A percentile compares a stretch with the other conserved stretches of the same genome.
phyloP scores from a whole-genome alignment of 208 protist species.

The Sergeia podlipaevii region DNA sequence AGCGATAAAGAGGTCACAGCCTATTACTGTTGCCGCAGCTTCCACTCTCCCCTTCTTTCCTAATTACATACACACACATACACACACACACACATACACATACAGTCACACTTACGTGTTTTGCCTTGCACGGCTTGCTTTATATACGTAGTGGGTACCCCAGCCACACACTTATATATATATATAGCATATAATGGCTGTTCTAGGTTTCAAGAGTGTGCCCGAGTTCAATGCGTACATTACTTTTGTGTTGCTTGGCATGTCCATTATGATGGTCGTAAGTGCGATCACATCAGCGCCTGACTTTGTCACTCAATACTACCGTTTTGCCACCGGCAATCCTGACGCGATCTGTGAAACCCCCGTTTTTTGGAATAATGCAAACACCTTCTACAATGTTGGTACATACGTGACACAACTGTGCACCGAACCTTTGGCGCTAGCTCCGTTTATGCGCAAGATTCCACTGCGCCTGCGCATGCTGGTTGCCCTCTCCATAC shows the following conservation, averaged over 20 bases:
- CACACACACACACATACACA: no score
- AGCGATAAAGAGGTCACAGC: no score
- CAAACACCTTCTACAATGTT: slow-evolving; percentile 35
- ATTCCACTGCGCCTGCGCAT: slow-evolving; percentile 23
- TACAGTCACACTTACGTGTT: no score
- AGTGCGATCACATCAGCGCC: slow-evolving; percentile 51
- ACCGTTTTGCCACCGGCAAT: slow-evolving; percentile 20
- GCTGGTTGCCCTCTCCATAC: slow-evolving; percentile 17
- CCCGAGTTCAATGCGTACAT: slow-evolving; percentile 31
- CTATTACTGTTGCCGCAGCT: no score
- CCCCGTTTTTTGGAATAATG: slow-evolving; percentile 27
- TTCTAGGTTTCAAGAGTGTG: slow-evolving; percentile 16
- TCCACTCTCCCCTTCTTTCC: no score
- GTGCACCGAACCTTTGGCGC: slow-evolving; percentile 16
- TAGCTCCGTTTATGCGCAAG: slow-evolving; percentile 14
- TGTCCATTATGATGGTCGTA: slow-evolving; percentile 56
- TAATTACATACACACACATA: no score
- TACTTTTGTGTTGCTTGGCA: slow-evolving; percentile 46
- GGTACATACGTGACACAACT: slow-evolving; percentile 25
- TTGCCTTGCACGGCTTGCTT: no score
- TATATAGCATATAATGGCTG: slow-evolving; percentile 11
- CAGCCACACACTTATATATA: no score
- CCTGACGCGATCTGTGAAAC: slow-evolving; percentile 8
- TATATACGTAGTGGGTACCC: no score
- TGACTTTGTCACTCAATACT: slow-evolving; percentile 40